Percentiles rank a stretch among this genome's conserved stretches.
Evolutionary conservation across 2,329 filamentous ascomycete genomes (phyloP).

Genomic region (Corinectria fuckeliana): DNA sequence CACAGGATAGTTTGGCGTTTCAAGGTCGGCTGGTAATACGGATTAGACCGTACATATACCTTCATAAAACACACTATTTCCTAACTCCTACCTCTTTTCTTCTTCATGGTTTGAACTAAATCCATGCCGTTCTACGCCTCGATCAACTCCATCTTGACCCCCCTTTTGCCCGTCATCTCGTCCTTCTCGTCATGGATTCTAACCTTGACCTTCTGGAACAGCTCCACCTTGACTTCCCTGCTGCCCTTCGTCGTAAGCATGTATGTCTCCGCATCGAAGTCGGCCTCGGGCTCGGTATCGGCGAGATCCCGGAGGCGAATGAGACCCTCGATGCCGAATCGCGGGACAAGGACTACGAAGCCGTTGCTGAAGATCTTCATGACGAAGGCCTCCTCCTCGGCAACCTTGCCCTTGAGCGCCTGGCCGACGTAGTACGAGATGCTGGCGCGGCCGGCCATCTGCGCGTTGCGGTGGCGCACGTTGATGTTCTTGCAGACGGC

Average conservation of each 20-base stretch:
- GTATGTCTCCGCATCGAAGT: conserved; percentile 88
- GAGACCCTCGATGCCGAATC: conserved; percentile 93
- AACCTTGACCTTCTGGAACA: conserved; percentile 92
- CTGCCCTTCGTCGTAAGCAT: conserved; percentile 68
- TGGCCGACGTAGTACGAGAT: conserved; percentile 99
- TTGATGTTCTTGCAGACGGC: conserved; percentile 99
- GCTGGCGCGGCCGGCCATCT: conserved; percentile 90
- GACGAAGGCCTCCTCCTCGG: conserved; percentile 90
- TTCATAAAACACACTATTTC: conserved; percentile 35
- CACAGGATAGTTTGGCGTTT: conserved; percentile 43
- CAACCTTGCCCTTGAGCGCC: conserved; percentile 78
- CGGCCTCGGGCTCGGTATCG: conserved; percentile 77
- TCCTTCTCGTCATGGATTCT: conserved; percentile 92
- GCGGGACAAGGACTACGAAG: conserved; percentile 93
- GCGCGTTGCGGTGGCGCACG: conserved; percentile 93
- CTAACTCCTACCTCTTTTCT: conserved; percentile 28
- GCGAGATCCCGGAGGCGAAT: conserved; percentile 86
- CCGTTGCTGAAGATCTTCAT: conserved; percentile 98
- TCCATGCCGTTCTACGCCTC: conserved; percentile 30
- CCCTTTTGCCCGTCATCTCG: conserved; percentile 93
- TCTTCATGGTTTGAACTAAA: conserved; percentile 7
- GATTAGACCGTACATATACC: conserved; percentile 40
- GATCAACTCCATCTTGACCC: conserved; percentile 77
- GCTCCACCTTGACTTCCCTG: conserved; percentile 68
- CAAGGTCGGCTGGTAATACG: conserved; percentile 41